Base-by-base conservation (phyloP, 306 rosid species). In the Quercus berberidifolia region DNA sequence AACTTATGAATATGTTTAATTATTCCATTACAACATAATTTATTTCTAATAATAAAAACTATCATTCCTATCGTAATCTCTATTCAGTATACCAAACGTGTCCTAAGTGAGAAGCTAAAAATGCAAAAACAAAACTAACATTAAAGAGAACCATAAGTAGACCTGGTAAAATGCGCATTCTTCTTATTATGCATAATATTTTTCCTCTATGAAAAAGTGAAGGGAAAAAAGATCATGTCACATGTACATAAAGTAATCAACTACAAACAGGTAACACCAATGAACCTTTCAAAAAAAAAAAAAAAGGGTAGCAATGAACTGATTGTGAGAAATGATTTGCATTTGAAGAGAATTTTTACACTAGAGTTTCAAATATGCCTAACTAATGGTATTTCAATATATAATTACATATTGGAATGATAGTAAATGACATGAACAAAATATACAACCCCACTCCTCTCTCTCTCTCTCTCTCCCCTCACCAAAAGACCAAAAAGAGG, bases 331-430 rank as follows among this genome's bases (percentile, higher is more conserved):
- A 58, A 59, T 35, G 17, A 18, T 4, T 23, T 71, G 55, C 67
- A 70, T 51, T 62, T 23, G 57, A 38, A 20, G n/a, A 0, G 21
- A 18, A 43, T 60, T 19, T 76, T 23, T 65, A 81, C 74, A 69
- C 63, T 17, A 31, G 55, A 17, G 28, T 7, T 56, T 13, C 43
- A 33, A 19, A 56, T 4, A 71, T n/a, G 74, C 70, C 81, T 25
- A 71, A 14, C 73, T 75, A 30, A 63, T 60, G 46, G 11, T 69
- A 43, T 31, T 76, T 81, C 80, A 38, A 63, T 55, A 38, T 11
- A 76, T 46, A 71, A 43, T 60, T 62, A 21, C 62, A 26, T 31
- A 18, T 26, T 4, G 35, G 21, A 19, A 26, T 25, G 77, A 13
- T 25, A 64, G 31, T 9, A 76, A 65, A 49, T 6, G 6, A 46